A percentile compares a stretch with the other conserved stretches of the same genome.
phyloP scores from a whole-genome alignment of 768 basidiomycete species.

The Amanita rubescens region DNA sequence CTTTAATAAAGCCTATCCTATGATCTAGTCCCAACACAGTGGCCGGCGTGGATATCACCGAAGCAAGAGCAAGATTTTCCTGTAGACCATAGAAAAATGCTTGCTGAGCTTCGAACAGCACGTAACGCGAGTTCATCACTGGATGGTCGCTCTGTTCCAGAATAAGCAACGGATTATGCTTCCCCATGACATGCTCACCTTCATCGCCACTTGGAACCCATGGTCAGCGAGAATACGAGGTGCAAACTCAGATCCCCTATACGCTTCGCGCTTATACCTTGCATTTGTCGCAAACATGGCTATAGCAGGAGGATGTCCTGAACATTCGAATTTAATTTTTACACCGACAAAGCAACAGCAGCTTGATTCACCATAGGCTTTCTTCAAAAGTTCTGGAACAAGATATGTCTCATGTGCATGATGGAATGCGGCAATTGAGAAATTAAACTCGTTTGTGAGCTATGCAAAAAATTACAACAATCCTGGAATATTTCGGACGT shows the following conservation, averaged over 20 bases:
- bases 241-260: slow-evolving; percentile 73
- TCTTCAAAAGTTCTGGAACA: slow-evolving; percentile 76
- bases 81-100: slow-evolving; percentile 68
- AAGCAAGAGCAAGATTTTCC: slow-evolving; percentile 54
- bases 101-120: slow-evolving; percentile 73
- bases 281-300: slow-evolving; percentile 62
- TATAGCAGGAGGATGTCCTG: slow-evolving; percentile 59
- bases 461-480: slow-evolving; percentile 8
- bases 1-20: slow-evolving; percentile 61
- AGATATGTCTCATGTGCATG: slow-evolving; percentile 79
- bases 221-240: slow-evolving; percentile 61
- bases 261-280: slow-evolving; percentile 70
- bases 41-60: slow-evolving; percentile 70
- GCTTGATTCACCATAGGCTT: slow-evolving; percentile 44
- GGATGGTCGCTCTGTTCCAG: slow-evolving; percentile 52
- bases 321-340: background rate
- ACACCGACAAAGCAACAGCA: background rate
- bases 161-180: background rate
- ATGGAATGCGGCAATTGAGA: slow-evolving; percentile 69
- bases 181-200: slow-evolving; percentile 29
- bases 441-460: slow-evolving; percentile 62
- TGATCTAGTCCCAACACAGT: slow-evolving; percentile 65
- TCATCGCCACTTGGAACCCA: slow-evolving; percentile 69
- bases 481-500: background rate
- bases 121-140: slow-evolving; percentile 56